Conservation (phyloP, 164 flowering plant species). For the Kingdonia uniflora region DNA sequence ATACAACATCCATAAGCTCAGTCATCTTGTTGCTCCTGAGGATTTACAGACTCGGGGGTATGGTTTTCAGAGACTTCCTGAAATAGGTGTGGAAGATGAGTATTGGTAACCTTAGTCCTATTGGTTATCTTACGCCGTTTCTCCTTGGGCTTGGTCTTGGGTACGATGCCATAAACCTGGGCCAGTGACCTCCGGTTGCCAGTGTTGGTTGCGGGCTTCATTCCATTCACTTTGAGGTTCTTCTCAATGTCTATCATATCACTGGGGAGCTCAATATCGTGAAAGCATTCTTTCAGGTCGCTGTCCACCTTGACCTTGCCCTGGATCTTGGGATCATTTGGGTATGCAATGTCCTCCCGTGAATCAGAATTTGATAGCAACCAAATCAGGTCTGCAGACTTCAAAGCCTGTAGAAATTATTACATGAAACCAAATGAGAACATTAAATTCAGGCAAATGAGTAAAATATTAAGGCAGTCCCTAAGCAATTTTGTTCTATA, state of each 20-base stretch:
- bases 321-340: conserved; percentile 31
- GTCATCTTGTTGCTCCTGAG: too few species aligned
- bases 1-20: too few species aligned
- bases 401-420: conserved; percentile 22
- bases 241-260: conserved; percentile 46
- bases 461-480: too few species aligned
- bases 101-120: conserved; percentile 38
- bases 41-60: too few species aligned
- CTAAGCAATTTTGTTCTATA: too few species aligned
- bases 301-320: conserved; percentile 32
- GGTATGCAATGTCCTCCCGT: conserved; percentile 41
- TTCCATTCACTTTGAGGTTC: conserved; percentile 49
- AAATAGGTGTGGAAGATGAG: conserved; percentile 41
- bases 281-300: conserved; percentile 31
- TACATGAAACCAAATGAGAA: conserved; percentile 1
- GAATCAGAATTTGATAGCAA: conserved; percentile 39
- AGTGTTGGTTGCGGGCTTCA: conserved; percentile 45
- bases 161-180: conserved; percentile 27
- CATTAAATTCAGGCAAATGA: not conserved
- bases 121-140: conserved; percentile 32
- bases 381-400: conserved; percentile 35
- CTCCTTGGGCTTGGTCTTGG: conserved; percentile 33
- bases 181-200: conserved; percentile 38
- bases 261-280: conserved; percentile 35
- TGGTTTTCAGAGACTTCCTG: too few species aligned